Evolutionary conservation across 495 filamentous ascomycete genomes (phyloP), one percentile per base, ranked within the genome.

Genomic region (Copromyces sp.): DNA sequence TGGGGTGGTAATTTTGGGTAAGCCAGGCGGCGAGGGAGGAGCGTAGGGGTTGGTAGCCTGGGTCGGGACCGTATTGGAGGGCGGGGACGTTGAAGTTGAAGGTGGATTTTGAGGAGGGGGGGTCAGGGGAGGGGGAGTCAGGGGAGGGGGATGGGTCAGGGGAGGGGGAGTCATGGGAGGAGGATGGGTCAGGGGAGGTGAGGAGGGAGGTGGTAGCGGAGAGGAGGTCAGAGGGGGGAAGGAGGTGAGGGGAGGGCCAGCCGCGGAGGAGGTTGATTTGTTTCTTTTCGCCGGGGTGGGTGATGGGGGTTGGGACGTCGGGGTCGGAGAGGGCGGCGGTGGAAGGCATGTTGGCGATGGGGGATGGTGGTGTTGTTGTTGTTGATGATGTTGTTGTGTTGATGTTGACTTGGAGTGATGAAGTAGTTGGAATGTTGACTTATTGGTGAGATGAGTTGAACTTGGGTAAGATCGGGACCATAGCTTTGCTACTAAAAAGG

Each of bases 41-140:
- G 7, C 92, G 83, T 2, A 93, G 82, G 39, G 90, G 89, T 35
- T 84, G 78, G 74, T 92, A 92, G 8, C 94, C 94, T 47, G 86
- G 81, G 77, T 97, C 93, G 4, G 92, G 90, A 0, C 90, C 94
- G 78, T 98, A 98, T 17, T 87, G 83, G 39, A 97, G 83, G 40
- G 81, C 89, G 16, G 89, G 83, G 38, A 83, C 80, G 70, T 84
- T 83, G 71, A 90, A 81, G n/a, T 80, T 73, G 17, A 86, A n/a
- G n/a, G n/a, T n/a, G n/a, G n/a, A 72, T 59, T 59, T 29, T 4
- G 53, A 14, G 7, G 53, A 37, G 47, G 97, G 82, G 12, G 96
- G 87, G 39, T 83, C 78, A 9, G 91, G 86, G 71, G 89, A 86
- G 4, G 93, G 93, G n/a, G 97, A 82, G 12, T 87, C 81, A 3